phyloP scores from a whole-genome alignment of 176 grass and related monocot species.

The Phyllostachys edulis region DNA sequence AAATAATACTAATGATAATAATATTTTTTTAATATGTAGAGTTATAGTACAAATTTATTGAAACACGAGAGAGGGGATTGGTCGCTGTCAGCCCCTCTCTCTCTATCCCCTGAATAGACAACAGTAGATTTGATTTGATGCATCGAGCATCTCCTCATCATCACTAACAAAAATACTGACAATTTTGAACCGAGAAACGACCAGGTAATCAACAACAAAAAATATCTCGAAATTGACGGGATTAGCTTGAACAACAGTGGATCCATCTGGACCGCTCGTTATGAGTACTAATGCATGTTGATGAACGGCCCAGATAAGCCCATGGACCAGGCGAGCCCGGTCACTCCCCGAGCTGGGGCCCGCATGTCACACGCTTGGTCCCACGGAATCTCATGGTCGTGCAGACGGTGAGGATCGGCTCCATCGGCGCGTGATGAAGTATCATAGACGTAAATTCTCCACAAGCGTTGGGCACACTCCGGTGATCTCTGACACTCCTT shows the following conservation, averaged over 20 bases:
- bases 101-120: too few relatives aligned
- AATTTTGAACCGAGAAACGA: background rate
- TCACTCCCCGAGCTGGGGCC: background rate
- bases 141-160: background rate
- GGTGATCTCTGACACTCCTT: background rate
- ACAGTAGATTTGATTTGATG: background rate
- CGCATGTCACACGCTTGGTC: background rate
- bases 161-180: background rate
- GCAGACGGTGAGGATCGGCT: background rate
- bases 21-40: too few relatives aligned
- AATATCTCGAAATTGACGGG: background rate
- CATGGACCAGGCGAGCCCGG: background rate
- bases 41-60: too few relatives aligned
- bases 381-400: background rate
- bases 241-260: background rate
- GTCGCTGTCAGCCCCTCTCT: too few relatives aligned
- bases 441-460: background rate
- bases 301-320: background rate
- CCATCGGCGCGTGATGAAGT: background rate
- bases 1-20: too few relatives aligned
- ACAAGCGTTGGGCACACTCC: background rate
- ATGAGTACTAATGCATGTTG: background rate
- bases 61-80: too few relatives aligned
- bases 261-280: background rate
- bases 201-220: background rate